Evolutionary conservation across 2,329 filamentous ascomycete species (phyloP).

Genomic region (Fusarium camptoceras): DNA sequence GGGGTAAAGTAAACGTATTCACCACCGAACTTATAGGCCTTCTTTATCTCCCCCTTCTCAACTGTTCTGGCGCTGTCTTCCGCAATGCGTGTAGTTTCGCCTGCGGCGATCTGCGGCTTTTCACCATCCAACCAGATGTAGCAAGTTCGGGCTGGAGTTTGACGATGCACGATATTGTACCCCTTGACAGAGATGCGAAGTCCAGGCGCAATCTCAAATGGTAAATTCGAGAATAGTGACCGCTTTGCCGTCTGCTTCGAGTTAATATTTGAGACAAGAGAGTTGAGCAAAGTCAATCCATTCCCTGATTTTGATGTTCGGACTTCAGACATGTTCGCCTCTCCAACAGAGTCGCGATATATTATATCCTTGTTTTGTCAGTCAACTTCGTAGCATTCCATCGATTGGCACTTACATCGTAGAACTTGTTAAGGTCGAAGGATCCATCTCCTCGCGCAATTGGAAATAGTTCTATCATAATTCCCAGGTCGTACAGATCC

Average conservation of each 20-base stretch:
- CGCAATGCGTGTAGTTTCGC: slow-evolving; percentile 79
- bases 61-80: slow-evolving; percentile 82
- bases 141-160: slow-evolving; percentile 82
- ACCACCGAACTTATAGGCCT: slow-evolving; percentile 95
- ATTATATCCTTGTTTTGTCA: slow-evolving; percentile 78
- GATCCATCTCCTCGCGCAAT: slow-evolving; percentile 76
- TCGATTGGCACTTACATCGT: slow-evolving; percentile 72
- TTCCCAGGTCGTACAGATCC: slow-evolving; percentile 93
- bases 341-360: slow-evolving; percentile 80
- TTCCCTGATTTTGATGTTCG: slow-evolving; percentile 76
- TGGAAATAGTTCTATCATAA: slow-evolving; percentile 92
- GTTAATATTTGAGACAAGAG: slow-evolving; percentile 87
- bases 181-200: slow-evolving; percentile 92
- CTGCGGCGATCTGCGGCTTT: slow-evolving; percentile 80
- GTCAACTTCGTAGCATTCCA: not conserved
- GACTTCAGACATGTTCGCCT: slow-evolving; percentile 66
- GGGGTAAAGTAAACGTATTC: slow-evolving; percentile 87
- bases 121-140: slow-evolving; percentile 93
- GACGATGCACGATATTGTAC: slow-evolving; percentile 88
- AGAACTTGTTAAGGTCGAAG: slow-evolving; percentile 89
- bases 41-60: slow-evolving; percentile 84
- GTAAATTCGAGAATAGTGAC: slow-evolving; percentile 86
- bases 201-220: slow-evolving; percentile 86
- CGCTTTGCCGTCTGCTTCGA: slow-evolving; percentile 89
- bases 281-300: slow-evolving; percentile 82